Evolutionary conservation across 1,284 basidiomycete genomes (phyloP), one percentile per base, ranked within the genome.

Genomic region (Cryptococcus hybrid): DNA sequence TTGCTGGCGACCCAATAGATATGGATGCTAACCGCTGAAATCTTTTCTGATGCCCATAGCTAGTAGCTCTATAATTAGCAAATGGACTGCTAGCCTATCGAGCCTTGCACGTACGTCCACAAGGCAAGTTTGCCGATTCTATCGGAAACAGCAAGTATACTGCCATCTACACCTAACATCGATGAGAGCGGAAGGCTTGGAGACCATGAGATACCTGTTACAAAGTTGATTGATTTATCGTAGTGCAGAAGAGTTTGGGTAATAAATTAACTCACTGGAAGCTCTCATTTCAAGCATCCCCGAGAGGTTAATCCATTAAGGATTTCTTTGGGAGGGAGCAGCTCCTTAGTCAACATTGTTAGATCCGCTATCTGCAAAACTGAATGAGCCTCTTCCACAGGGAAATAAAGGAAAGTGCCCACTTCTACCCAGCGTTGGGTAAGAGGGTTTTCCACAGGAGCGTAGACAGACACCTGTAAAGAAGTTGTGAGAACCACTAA

Each of bases 121-220:
- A 76, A 55, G 5, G 58, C 57, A 13, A 77, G 44, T 5, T 58
- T 59, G 13, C 71, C 72, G 2, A 63, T 65, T 37, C 72, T 52
- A 55, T 66, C 67, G 3, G 60, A 62, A 6, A 75, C 47, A 8
- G 71, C 73, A n/a, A 77, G 51, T 35, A 77, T 40, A 54, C 71
- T 70, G 2, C 69, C 69, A 50, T 69, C 66, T 1, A 64, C 34
- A 0, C 69, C 68, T 12, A 65, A 15, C 55, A 62, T 64, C 7
- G 49, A 34, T 0, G 40, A n/a, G 2, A 66, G 30, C 1, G 64
- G 63, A 0, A 68, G 12, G 8, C 58, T 9, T 3, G 40, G 24
- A 1, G 72, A 74, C 74, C 74, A 76, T 47, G 58, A 57, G 45
- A 75, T 58, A 38, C 60, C 68, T 70, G 46, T 13, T 7, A 35